Base-by-base conservation (phyloP, 129 eudicot genomes). In the Calendula officinalis region DNA sequence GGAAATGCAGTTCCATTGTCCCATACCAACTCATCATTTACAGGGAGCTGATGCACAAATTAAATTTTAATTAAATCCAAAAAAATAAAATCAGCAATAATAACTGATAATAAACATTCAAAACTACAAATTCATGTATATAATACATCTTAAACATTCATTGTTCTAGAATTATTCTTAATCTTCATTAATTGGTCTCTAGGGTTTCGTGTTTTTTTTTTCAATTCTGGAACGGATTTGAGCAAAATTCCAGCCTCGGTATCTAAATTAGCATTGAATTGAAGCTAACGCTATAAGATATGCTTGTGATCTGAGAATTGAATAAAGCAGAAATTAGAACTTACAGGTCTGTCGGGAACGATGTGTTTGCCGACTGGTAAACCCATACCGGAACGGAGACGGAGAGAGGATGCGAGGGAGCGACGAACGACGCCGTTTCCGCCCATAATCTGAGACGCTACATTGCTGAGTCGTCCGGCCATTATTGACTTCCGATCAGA, bases 341-440 rank as follows among this genome's bases (percentile, higher is more conserved):
- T 69, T 79, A 92, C 96, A 47, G 96, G 98, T 45, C 73, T 92
- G 17, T 88, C 85, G 45, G 96, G 98, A 64, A 92, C 89, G 81
- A 88, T 88, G 77, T 88, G 95, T 57, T 81, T 92, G 78, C 98
- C 95, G 72, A 92, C 98, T 59, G 98, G 96, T 60, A 92, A 87
- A 9, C 98, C 98, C 98, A 92, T 92, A 62, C 98, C 98, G 72
- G 98, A 75, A 56, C 98, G 91, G 48, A 69, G 84, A 60, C 96
- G 98, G 56, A 87, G 88, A 39, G 98, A 82, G 40, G 95, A 76
- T 62, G 71, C 78, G 71, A 54, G 77, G 39, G 96, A 85, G 50
- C 95, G 96, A 38, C 82, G 27, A 54, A 85, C 95, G 75, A 88
- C 84, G 76, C 87, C 95, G 87, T 75, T 88, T 60, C 87, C 86